Evolutionary conservation across 768 basidiomycete genomes (phyloP), one percentile per base, ranked within the genome.

Genomic region (Phylloporus sp.): DNA sequence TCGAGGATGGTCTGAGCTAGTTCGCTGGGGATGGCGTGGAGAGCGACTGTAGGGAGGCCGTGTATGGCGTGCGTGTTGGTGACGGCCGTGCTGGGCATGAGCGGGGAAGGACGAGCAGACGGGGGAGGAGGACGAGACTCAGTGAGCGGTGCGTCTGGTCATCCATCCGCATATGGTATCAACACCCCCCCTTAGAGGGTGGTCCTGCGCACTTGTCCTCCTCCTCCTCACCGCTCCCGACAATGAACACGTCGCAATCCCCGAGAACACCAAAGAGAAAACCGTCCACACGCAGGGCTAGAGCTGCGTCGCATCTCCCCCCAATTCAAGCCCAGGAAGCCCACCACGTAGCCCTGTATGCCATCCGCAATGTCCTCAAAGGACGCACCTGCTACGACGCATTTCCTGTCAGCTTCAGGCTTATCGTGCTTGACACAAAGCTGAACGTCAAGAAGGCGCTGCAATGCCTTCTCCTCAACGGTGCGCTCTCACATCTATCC

Each of bases 351-450:
- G 86, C 88, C 23, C 68, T 92, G 52, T 65, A 73, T 51, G 72
- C 79, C 49, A 93, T 99, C 63, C 80, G 95, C 46, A 71, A 71
- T 46, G 91, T 93, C 71, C 84, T 98, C 73, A 88, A 82, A 62
- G 81, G 86, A 52, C 83, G 91, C 63, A 89, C 85, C 16, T 85
- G 86, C 58, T 99, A 98, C 73, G 95, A 98, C 70, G 93, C 95
- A 28, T 95, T 99, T 62, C 97, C 97, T 23, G 91, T 98, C 73
- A 89, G 85, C 70, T 99, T 95, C 73, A 80, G 95, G 61, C 79
- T 98, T 63, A 97, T 99, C 67, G 94, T 98, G 23, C 81, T 99
- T 50, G 97, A 99, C 71, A 94, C 89, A 41, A 89, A 92, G 69
- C 80, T 99, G 61, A 93, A 89, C 64, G 95, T 98, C 47, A 95